phyloP scores from a whole-genome alignment of 805 yeast genomes.

The Zygotorulaspora chibaensis region DNA sequence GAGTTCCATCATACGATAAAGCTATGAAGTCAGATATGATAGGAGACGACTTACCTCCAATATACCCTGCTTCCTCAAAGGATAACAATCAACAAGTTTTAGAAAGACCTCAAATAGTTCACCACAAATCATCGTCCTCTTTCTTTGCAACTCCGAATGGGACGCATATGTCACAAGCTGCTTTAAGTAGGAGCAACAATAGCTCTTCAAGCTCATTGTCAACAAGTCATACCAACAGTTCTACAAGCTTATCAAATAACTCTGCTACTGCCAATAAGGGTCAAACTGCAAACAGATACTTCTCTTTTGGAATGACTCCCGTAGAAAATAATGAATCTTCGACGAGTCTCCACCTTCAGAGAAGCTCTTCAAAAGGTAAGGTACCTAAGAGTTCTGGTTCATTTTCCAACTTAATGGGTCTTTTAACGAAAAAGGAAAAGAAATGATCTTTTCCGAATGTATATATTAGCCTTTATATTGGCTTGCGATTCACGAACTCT shows the following conservation, averaged over 20 bases:
- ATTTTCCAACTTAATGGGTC: constrained; percentile 16
- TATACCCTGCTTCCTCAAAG: constrained; percentile 39
- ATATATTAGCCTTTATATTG: neutral
- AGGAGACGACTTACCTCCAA: constrained; percentile 62
- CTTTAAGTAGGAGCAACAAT: constrained; percentile 25
- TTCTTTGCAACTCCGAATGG: constrained; percentile 16
- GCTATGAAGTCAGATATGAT: constrained; percentile 59
- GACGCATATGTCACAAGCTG: constrained; percentile 16
- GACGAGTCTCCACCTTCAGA: constrained; percentile 10
- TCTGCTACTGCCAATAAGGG: constrained; percentile 11
- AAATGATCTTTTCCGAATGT: constrained; percentile 6
- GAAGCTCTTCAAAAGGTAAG: constrained; percentile 9
- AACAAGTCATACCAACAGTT: constrained; percentile 14
- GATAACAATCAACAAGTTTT: constrained; percentile 5
- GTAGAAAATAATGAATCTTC: constrained; percentile 9
- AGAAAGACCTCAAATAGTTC: constrained; percentile 29
- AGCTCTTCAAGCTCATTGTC: constrained; percentile 25
- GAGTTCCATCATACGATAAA: constrained; percentile 80
- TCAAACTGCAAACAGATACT: constrained; percentile 23
- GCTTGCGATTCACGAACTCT: no score
- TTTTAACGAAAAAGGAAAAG: constrained; percentile 16
- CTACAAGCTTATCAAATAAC: constrained; percentile 7
- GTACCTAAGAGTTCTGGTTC: constrained; percentile 15
- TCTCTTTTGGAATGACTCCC: constrained; percentile 32
- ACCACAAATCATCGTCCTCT: constrained; percentile 26